phyloP scores from a whole-genome alignment of 176 grass and related monocot species.

The Elymus sibiricus region DNA sequence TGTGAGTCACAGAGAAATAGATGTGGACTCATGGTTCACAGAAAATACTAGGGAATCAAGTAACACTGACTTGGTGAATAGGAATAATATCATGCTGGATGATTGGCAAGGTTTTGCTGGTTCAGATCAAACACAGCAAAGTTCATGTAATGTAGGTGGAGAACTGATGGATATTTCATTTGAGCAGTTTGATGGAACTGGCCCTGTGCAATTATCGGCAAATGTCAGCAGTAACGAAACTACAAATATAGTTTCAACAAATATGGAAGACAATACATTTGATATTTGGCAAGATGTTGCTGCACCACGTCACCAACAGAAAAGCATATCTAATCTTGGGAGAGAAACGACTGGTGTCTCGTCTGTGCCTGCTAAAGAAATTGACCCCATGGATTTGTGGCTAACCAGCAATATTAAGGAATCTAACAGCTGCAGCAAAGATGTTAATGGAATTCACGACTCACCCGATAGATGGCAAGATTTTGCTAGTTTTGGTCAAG shows the following conservation, averaged over 20 bases:
- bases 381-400: constrained; percentile 37
- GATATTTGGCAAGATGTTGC: constrained; percentile 71
- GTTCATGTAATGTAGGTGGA: constrained; percentile 22
- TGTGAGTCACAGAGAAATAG: constrained; percentile 30
- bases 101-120: constrained; percentile 49
- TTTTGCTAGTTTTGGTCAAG: constrained; percentile 54
- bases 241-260: constrained; percentile 20
- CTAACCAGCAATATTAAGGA: constrained; percentile 40
- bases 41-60: constrained; percentile 9
- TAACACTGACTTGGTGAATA: constrained; percentile 26
- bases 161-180: constrained; percentile 27
- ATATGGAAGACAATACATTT: constrained; percentile 36
- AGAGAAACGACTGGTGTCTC: constrained; percentile 13
- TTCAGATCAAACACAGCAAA: constrained; percentile 45
- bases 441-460: constrained; percentile 21
- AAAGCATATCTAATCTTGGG: constrained; percentile 20
- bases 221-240: constrained; percentile 23
- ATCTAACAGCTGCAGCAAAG: constrained; percentile 20
- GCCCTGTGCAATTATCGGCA: constrained; percentile 18
- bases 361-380: constrained; percentile 42
- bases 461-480: constrained; percentile 54
- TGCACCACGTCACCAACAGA: constrained; percentile 24
- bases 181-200: constrained; percentile 26
- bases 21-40: constrained; percentile 49
- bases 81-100: constrained; percentile 28